Base-by-base conservation (phyloP, 768 basidiomycete species). In the Kwoniella mangroviensis region DNA sequence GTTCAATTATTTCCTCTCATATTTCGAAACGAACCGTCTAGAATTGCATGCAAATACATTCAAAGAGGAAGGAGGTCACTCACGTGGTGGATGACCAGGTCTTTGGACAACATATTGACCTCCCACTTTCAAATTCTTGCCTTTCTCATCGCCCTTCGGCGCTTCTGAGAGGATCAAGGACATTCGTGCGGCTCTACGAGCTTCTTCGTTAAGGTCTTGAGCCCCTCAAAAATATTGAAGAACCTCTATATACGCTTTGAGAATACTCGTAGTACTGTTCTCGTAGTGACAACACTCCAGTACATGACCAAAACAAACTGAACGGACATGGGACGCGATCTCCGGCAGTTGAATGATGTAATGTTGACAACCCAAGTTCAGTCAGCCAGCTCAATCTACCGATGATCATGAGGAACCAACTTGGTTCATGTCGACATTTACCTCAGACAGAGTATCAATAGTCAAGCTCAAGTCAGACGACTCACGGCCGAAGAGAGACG, bases 31-130 rank as follows among this genome's bases (percentile, higher is more conserved):
- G n/a, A n/a, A n/a, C n/a, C n/a, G n/a, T n/a, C n/a, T n/a, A n/a
- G n/a, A n/a, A n/a, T n/a, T n/a, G n/a, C n/a, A 28, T 28, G 28
- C 28, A 28, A 28, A 11, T 10, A 5, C 43, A 19, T 13, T 12
- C 10, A 19, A 49, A 19, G 34, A 19, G 40, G 54, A 41, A 55
- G 6, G 11, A 22, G 17, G 21, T 4, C 17, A 71, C 75, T 54
- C 22, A 74, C 75, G 75, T 41, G 75, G 60, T 10, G 61, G 13
- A 41, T 67, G 60, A 63, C 56, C 67, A 13, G 45, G 34, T 22
- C 73, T 70, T 6, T 63, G n/a, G 4, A 63, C 22, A 4, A 51
- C 45, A 63, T 63, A 63, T 40, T 53, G 34, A 19, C 19, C 13
- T 19, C 58, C 58, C 17, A 58, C 56, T 13, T 40, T 26, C 15